Conservation (phyloP, 1,284 basidiomycete species). For the Trametes pubescens region DNA sequence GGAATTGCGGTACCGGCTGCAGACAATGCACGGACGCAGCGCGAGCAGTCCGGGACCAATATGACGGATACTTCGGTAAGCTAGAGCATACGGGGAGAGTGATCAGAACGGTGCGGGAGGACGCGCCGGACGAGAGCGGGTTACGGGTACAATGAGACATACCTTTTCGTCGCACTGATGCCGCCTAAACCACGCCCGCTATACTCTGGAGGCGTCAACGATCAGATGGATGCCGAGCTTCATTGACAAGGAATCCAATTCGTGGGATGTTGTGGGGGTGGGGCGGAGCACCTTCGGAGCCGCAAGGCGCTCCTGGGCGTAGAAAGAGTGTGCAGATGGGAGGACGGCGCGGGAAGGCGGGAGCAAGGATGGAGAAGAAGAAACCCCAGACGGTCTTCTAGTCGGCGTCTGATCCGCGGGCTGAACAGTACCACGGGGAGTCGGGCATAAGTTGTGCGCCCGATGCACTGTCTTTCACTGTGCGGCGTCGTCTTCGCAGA, state of each 20-base stretch:
- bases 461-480: not conserved
- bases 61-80: constrained; percentile 25
- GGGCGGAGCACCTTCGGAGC: constrained; percentile 31
- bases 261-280: constrained; percentile 24
- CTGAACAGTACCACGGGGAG: not conserved
- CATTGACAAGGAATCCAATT: constrained; percentile 9
- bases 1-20: constrained; percentile 25
- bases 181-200: constrained; percentile 7
- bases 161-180: not conserved
- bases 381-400: constrained; percentile 11
- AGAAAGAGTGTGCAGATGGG: constrained; percentile 9
- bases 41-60: constrained; percentile 18
- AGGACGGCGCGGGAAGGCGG: not conserved
- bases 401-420: constrained; percentile 15
- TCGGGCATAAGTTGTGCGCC: not conserved
- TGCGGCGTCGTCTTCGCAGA: not conserved
- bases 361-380: constrained; percentile 6
- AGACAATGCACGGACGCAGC: constrained; percentile 1
- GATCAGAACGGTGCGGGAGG: constrained; percentile 17
- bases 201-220: not conserved
- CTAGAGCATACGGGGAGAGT: constrained; percentile 7
- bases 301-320: constrained; percentile 25
- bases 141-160: not conserved
- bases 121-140: not conserved
- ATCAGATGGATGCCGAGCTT: constrained; percentile 11